phyloP scores from a whole-genome alignment of 2,329 filamentous ascomycete species.

The Teratosphaeria pseudoeucalypti region DNA sequence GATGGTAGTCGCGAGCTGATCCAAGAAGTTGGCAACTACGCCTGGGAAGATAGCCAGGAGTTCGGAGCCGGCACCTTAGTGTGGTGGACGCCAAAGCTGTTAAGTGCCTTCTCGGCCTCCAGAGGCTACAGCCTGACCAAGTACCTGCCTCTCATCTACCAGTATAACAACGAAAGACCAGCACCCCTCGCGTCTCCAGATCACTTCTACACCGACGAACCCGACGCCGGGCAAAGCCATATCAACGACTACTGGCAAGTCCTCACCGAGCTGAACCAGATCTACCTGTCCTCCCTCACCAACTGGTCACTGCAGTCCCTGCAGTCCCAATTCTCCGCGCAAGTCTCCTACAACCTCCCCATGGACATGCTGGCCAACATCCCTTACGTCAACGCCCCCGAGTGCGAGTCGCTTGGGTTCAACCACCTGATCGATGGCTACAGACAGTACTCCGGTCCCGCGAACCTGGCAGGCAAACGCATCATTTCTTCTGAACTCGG shows the following conservation, averaged over 20 bases:
- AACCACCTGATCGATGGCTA: constrained; percentile 23
- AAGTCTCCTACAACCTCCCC: constrained; percentile 27
- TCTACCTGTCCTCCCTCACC: constrained; percentile 15
- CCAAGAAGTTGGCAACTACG: constrained; percentile 23
- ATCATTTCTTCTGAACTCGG: constrained; percentile 28
- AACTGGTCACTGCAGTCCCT: constrained; percentile 12
- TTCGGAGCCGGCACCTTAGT: constrained; percentile 14
- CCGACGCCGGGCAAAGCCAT: constrained; percentile 13
- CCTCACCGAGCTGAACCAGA: constrained; percentile 18
- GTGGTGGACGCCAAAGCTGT: constrained; percentile 20
- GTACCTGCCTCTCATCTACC: constrained; percentile 24
- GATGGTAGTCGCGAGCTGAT: constrained; percentile 14
- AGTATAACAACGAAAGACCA: constrained; percentile 8
- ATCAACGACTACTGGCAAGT: constrained; percentile 22
- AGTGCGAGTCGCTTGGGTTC: constrained; percentile 27
- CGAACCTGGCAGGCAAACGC: constrained; percentile 21
- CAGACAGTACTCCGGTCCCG: constrained; percentile 25
- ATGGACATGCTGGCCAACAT: constrained; percentile 25
- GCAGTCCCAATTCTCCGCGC: constrained; percentile 19
- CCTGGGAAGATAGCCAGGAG: constrained; percentile 28
- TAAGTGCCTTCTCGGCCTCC: constrained; percentile 13
- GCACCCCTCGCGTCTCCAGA: constrained; percentile 13
- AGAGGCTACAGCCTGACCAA: constrained; percentile 21
- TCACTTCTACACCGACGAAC: constrained; percentile 15
- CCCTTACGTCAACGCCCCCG: constrained; percentile 23